Evolutionary conservation across 192 early-diverging fungal species (phyloP).

Genomic region (Linnemannia zychae): DNA sequence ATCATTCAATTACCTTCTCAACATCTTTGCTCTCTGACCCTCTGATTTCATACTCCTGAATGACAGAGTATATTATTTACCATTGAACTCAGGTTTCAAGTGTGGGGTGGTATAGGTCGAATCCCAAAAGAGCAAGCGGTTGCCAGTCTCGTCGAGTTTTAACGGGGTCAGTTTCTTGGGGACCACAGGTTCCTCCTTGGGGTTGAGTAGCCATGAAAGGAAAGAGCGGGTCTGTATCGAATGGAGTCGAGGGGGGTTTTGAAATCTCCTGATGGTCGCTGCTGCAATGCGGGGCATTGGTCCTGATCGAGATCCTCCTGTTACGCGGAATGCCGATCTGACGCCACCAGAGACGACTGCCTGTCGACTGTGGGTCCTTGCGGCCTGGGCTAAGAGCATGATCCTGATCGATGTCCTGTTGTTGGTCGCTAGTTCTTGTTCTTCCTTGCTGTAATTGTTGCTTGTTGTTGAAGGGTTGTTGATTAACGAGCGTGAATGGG

Average conservation of each 20-base stretch:
- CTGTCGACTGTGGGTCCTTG: constrained; percentile 6
- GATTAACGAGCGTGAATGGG: background rate
- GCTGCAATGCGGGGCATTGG: too few species aligned
- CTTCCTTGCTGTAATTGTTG: background rate
- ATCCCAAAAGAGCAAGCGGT: constrained; percentile 46
- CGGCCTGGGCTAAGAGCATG: constrained; percentile 18
- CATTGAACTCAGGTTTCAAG: constrained; percentile 53
- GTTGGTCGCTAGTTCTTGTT: background rate
- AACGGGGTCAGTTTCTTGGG: constrained; percentile 35
- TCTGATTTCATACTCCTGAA: background rate
- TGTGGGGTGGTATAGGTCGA: constrained; percentile 41
- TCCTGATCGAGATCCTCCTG: constrained; percentile 8
- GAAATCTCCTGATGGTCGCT: background rate
- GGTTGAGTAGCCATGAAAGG: constrained; percentile 49
- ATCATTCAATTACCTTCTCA: background rate
- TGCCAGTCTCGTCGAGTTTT: constrained; percentile 29
- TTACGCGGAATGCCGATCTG: constrained; percentile 1
- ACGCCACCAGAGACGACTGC: background rate
- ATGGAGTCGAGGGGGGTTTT: background rate
- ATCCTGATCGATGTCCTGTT: background rate
- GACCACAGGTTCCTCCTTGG: constrained; percentile 39
- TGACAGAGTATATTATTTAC: background rate
- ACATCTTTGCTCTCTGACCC: background rate
- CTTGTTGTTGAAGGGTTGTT: background rate
- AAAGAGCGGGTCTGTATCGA: constrained; percentile 29